Evolutionary conservation across 2,329 filamentous ascomycete species (phyloP).

Genomic region (Colletotrichum cordylinicola): DNA sequence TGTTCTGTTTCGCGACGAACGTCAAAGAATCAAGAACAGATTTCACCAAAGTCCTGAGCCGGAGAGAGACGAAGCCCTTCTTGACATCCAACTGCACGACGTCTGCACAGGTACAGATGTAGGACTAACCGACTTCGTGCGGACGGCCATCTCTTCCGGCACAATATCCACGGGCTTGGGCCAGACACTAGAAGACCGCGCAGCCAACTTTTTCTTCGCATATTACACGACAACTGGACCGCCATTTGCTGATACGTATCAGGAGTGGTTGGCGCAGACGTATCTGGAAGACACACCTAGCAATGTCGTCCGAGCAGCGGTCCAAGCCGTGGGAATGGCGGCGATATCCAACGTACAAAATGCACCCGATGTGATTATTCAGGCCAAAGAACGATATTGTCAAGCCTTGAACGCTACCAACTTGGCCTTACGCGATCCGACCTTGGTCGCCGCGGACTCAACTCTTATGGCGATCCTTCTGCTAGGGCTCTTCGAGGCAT

Average conservation of each 20-base stretch:
- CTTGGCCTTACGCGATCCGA: constrained; percentile 19
- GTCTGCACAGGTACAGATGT: not conserved
- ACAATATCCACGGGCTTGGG: not conserved
- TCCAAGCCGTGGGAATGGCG: constrained; percentile 32
- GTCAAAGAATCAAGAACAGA: constrained; percentile 24
- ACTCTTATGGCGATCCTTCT: constrained; percentile 29
- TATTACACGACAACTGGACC: constrained; percentile 26
- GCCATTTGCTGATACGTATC: constrained; percentile 21
- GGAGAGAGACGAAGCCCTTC: not conserved
- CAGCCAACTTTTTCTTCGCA: constrained; percentile 28
- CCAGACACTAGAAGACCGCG: constrained; percentile 15
- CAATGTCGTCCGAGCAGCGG: constrained; percentile 20
- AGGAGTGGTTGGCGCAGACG: constrained; percentile 23
- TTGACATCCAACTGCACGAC: not conserved
- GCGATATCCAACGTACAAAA: constrained; percentile 28
- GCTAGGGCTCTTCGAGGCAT: constrained; percentile 29
- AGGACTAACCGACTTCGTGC: not conserved
- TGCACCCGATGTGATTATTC: constrained; percentile 21
- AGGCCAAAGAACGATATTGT: constrained; percentile 25
- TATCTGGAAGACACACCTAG: constrained; percentile 7
- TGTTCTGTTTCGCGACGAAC: constrained; percentile 31
- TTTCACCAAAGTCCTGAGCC: not conserved
- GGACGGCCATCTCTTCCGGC: not conserved
- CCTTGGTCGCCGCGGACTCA: constrained; percentile 19
- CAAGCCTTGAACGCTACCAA: constrained; percentile 20